Evolutionary conservation across 768 basidiomycete species (phyloP).

Genomic region (Pulveroboletus sp.): DNA sequence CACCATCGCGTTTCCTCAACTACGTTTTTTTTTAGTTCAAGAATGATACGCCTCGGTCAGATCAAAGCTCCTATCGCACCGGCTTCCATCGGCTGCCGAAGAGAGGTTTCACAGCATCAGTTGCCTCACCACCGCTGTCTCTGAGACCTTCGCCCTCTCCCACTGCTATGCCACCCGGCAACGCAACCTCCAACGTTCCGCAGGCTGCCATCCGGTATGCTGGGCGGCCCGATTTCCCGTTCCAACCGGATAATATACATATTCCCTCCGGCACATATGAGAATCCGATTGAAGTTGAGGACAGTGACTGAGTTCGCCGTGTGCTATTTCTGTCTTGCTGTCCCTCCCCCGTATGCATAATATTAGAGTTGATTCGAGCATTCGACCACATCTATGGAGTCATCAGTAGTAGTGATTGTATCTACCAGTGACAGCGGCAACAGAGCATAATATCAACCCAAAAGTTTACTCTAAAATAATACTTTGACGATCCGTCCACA

Average conservation of each 20-base stretch:
- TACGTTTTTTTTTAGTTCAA: slow-evolving; percentile 7
- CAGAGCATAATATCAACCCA: not conserved
- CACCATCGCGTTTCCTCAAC: not conserved
- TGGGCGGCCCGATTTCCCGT: slow-evolving; percentile 4
- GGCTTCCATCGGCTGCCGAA: slow-evolving; percentile 1
- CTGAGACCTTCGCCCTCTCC: not conserved
- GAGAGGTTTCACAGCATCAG: slow-evolving; percentile 1
- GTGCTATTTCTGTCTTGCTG: not conserved
- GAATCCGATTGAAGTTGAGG: slow-evolving; percentile 25
- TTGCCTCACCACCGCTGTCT: not conserved
- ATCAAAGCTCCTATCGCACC: not conserved
- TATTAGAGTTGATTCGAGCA: not conserved
- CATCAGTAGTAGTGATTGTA: not conserved
- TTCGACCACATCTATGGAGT: not conserved
- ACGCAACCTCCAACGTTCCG: not conserved
- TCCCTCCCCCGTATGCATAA: not conserved
- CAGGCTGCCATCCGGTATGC: not conserved
- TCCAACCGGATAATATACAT: not conserved
- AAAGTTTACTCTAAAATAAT: not conserved
- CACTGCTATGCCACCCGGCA: not conserved
- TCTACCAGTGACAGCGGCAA: not conserved
- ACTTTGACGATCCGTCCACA: not conserved
- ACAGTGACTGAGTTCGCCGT: slow-evolving; percentile 12
- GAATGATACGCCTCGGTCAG: not conserved
- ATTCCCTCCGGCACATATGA: slow-evolving; percentile 10